Conservation (phyloP, 2,329 filamentous ascomycete species). For the Phaeomoniella chlamydospora region DNA sequence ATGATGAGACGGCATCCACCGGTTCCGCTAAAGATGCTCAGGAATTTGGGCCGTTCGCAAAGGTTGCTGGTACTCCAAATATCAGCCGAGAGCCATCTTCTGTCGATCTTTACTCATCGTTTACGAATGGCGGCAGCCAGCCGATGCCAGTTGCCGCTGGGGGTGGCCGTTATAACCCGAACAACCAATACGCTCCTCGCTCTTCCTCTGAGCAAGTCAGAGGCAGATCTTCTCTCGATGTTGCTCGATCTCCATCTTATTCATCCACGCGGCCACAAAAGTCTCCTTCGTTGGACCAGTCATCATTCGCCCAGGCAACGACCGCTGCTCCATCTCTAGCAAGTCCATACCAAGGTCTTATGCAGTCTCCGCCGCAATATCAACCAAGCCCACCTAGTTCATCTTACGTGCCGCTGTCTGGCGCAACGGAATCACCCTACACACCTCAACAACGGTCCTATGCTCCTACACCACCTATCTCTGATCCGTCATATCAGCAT, state of each 20-base stretch:
- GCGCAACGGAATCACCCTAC: conserved; percentile 19
- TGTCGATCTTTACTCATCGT: conserved; percentile 51
- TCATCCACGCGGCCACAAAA: conserved; percentile 6
- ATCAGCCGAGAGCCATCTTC: conserved; percentile 61
- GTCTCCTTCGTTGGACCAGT: not conserved
- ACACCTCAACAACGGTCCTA: conserved; percentile 9
- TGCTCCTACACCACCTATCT: conserved; percentile 9
- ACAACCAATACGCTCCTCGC: conserved; percentile 28
- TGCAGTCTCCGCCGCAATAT: conserved; percentile 8
- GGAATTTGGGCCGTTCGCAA: conserved; percentile 67
- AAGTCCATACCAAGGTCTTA: not conserved
- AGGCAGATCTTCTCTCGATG: conserved; percentile 33
- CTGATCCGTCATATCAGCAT: not conserved
- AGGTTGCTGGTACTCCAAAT: conserved; percentile 59
- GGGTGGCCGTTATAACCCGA: conserved; percentile 27
- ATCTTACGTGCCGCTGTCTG: conserved; percentile 22
- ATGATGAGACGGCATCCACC: conserved; percentile 50
- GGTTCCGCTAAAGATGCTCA: conserved; percentile 39
- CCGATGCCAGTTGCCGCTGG: conserved; percentile 16
- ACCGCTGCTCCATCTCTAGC: not conserved
- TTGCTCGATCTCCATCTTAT: conserved; percentile 22
- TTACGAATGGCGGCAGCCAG: conserved; percentile 35
- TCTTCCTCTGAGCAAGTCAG: conserved; percentile 37
- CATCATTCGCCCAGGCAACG: not conserved
- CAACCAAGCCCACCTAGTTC: conserved; percentile 22